Evolutionary conservation across 2,329 filamentous ascomycete species (phyloP).

Genomic region (Nemania sp.): DNA sequence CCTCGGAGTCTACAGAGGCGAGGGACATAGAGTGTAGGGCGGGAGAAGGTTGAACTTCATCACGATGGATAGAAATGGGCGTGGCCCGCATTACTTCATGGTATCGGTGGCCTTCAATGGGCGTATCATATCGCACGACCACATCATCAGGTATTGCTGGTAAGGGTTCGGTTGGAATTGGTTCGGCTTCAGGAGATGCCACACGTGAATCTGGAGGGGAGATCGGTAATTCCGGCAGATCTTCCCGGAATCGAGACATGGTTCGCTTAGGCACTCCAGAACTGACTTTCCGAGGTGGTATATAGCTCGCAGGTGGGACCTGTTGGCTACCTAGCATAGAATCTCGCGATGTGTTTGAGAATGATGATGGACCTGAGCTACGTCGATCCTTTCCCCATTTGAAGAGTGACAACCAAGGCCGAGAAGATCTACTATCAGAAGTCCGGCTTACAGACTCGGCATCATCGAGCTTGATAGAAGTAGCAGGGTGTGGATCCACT

Average conservation of each 20-base stretch:
- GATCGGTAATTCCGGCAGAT: slow-evolving; percentile 82
- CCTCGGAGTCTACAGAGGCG: slow-evolving; percentile 93
- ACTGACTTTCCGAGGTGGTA: slow-evolving; percentile 43
- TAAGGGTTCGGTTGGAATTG: slow-evolving; percentile 39
- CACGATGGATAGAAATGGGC: slow-evolving; percentile 50
- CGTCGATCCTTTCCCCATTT: slow-evolving; percentile 67
- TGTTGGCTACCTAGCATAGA: slow-evolving; percentile 66
- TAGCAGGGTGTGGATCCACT: slow-evolving; percentile 39
- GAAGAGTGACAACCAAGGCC: slow-evolving; percentile 75
- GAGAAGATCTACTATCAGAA: slow-evolving; percentile 58
- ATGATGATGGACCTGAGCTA: slow-evolving; percentile 70
- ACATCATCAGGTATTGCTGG: slow-evolving; percentile 43
- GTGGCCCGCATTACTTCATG: slow-evolving; percentile 49
- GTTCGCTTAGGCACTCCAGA: slow-evolving; percentile 71
- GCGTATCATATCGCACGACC: slow-evolving; percentile 51
- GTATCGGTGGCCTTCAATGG: slow-evolving; percentile 47
- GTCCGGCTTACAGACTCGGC: slow-evolving; percentile 57
- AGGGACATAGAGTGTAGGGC: slow-evolving; percentile 79
- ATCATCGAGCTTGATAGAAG: slow-evolving; percentile 50
- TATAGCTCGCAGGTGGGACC: slow-evolving; percentile 41
- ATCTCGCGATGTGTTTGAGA: slow-evolving; percentile 88
- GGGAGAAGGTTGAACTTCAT: slow-evolving; percentile 53
- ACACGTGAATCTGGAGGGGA: slow-evolving; percentile 85
- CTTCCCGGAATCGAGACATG: slow-evolving; percentile 89
- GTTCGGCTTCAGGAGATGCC: slow-evolving; percentile 73